A percentile compares a stretch with the other conserved stretches of the same genome.
phyloP scores from a whole-genome alignment of 2,329 filamentous ascomycete genomes.

The Claviceps paspali region DNA sequence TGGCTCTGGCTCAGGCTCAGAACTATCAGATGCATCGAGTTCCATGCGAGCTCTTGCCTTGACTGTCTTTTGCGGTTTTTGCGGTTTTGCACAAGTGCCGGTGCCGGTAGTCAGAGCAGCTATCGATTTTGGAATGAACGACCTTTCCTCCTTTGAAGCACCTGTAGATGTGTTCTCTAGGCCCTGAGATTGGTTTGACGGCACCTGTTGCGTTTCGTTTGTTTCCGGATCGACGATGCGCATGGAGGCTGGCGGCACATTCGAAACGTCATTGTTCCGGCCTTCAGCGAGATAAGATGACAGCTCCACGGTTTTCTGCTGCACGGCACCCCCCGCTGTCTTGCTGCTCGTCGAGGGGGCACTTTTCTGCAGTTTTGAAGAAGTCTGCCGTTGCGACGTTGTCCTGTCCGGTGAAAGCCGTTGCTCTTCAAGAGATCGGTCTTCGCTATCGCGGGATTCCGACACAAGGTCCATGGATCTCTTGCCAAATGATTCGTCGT shows the following conservation, averaged over 20 bases:
- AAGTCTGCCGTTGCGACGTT: conserved; percentile 38
- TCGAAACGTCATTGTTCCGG: conserved; percentile 36
- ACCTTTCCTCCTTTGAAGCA: conserved; percentile 22
- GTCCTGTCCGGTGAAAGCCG: conserved; percentile 24
- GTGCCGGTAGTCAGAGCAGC: conserved; percentile 12
- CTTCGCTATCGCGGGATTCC: conserved; percentile 29
- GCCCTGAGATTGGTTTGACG: conserved; percentile 14
- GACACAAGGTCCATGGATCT: conserved; percentile 40
- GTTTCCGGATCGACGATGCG: conserved; percentile 42
- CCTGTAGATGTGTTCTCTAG: conserved; percentile 20
- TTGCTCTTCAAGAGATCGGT: conserved; percentile 25
- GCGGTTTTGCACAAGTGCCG: conserved; percentile 29
- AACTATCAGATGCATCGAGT: conserved; percentile 49
- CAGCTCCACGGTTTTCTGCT: conserved; percentile 25
- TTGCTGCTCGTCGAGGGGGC: conserved; percentile 28
- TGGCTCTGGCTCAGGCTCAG: conserved; percentile 33
- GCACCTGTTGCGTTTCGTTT: conserved; percentile 23
- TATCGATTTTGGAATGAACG: conserved; percentile 9
- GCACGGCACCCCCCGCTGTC: conserved; percentile 13
- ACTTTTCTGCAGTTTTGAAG: conserved; percentile 58
- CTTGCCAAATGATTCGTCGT: conserved; percentile 47
- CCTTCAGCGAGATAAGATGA: conserved; percentile 27
- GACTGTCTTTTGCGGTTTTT: conserved; percentile 34
- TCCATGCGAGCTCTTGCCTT: conserved; percentile 45
- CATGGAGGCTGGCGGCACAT: conserved; percentile 41